Conservation (phyloP, 2,329 filamentous ascomycete genomes). For the Leptographium procerum region DNA sequence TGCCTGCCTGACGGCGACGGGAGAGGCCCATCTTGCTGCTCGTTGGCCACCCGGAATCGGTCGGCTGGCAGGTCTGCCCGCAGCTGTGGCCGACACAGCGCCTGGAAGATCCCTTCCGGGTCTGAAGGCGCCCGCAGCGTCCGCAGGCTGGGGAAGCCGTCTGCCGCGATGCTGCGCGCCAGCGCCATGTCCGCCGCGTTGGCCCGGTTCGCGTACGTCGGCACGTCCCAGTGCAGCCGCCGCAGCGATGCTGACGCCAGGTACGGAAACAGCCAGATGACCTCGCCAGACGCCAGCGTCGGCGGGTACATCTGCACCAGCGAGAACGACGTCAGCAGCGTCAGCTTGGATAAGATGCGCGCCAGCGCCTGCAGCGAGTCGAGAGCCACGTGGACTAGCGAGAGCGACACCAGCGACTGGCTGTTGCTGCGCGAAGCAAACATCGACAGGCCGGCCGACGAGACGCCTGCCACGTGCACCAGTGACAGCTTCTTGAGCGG, state of each 20-base stretch:
- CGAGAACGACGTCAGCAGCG: constrained; percentile 35
- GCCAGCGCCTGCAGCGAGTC: constrained; percentile 45
- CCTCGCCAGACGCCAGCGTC: constrained; percentile 40
- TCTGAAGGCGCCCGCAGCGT: constrained; percentile 56
- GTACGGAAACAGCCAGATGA: constrained; percentile 54
- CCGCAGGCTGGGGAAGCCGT: constrained; percentile 51
- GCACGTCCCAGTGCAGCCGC: constrained; percentile 54
- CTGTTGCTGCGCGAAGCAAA: constrained; percentile 41
- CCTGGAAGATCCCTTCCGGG: constrained; percentile 56
- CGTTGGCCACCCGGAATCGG: constrained; percentile 22
- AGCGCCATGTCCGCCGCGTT: constrained; percentile 49
- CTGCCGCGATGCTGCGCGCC: constrained; percentile 47
- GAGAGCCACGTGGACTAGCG: constrained; percentile 44
- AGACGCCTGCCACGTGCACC: constrained; percentile 43
- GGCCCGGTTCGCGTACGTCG: constrained; percentile 31
- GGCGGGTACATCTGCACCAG: constrained; percentile 45
- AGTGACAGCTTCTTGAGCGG: constrained; percentile 43
- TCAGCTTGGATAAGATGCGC: constrained; percentile 46
- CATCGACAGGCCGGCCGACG: constrained; percentile 41
- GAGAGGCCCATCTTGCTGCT: neutral
- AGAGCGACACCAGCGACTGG: constrained; percentile 34
- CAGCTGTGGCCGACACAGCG: constrained; percentile 52
- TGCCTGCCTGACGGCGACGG: neutral
- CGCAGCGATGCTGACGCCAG: constrained; percentile 42
- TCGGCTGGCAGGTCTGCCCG: constrained; percentile 40